These are phyloP conservation scores for Aspergillus sp. DNA, from an alignment of 2,329 filamentous ascomycete genomes.

Conservation along the genomic window DNA sequence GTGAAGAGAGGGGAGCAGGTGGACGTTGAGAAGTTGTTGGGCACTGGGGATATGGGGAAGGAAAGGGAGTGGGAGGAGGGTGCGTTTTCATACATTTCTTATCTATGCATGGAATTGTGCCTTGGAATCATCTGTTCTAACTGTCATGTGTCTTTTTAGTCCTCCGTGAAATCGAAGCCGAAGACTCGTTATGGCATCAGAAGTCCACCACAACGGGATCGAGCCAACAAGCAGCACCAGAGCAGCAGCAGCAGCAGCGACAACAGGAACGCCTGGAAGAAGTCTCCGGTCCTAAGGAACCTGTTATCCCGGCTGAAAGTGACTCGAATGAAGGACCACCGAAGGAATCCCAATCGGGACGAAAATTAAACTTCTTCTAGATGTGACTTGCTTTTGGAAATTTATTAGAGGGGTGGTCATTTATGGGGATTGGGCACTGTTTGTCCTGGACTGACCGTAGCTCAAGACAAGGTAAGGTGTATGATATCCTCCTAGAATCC, in stretches of 20 bases:
- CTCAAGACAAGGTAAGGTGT: too few relatives aligned
- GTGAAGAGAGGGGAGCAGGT: constrained; percentile 51
- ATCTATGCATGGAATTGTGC: neutral
- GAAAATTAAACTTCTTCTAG: constrained; percentile 26
- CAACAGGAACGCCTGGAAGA: neutral
- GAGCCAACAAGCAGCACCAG: constrained; percentile 4
- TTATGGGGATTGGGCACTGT: too few relatives aligned
- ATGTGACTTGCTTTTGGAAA: neutral
- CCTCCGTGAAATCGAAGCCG: constrained; percentile 32
- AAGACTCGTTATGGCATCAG: constrained; percentile 32
- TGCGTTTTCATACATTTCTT: constrained; percentile 32
- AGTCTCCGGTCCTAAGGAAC: constrained; percentile 6
- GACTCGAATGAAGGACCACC: constrained; percentile 7
- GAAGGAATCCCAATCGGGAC: constrained; percentile 11
- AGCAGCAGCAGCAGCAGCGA: constrained; percentile 5
- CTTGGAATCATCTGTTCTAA: neutral
- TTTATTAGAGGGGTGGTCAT: too few relatives aligned
- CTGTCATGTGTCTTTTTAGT: constrained; percentile 15
- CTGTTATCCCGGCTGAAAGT: constrained; percentile 7
- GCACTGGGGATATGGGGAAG: constrained; percentile 63
- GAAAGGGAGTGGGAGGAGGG: constrained; percentile 87
- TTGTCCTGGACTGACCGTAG: too few relatives aligned
- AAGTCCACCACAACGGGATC: constrained; percentile 11
- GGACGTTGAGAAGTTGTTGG: constrained; percentile 74
- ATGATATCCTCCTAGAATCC: too few relatives aligned